Conservation (phyloP, 2,329 filamentous ascomycete genomes). For the Beauveria caledonica region DNA sequence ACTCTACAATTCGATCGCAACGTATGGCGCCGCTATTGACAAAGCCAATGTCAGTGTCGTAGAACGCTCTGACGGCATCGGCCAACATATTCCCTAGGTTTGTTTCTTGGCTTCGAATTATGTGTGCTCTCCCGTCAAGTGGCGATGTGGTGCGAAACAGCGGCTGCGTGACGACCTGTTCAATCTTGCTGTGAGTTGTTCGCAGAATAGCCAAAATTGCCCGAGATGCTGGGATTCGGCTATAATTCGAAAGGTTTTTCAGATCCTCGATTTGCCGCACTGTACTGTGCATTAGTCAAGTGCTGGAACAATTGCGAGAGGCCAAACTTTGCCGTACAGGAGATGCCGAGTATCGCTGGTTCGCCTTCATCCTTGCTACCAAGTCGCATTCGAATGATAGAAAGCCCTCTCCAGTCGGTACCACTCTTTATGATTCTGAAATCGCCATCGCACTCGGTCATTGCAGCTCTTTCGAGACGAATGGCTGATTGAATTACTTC, state of each 20-base stretch:
- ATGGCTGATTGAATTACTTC: constrained; percentile 13
- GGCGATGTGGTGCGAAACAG: constrained; percentile 14
- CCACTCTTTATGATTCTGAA: constrained; percentile 14
- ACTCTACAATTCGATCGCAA: constrained; percentile 16
- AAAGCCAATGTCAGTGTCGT: constrained; percentile 18
- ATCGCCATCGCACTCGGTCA: neutral
- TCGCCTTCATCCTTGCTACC: neutral
- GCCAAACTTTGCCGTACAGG: neutral
- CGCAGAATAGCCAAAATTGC: neutral
- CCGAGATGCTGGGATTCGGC: neutral
- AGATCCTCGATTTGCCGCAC: constrained; percentile 1
- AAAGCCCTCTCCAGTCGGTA: constrained; percentile 12
- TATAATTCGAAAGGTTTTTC: neutral
- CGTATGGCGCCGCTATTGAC: constrained; percentile 20
- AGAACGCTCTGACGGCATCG: constrained; percentile 19
- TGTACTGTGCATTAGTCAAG: neutral
- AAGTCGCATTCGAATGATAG: constrained; percentile 3
- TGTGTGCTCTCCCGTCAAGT: constrained; percentile 16
- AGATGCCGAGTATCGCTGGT: neutral
- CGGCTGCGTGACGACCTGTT: constrained; percentile 15
- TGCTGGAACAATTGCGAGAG: neutral
- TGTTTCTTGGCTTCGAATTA: constrained; percentile 18
- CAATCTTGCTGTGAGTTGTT: constrained; percentile 15
- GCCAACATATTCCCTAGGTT: constrained; percentile 21
- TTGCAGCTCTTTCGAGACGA: neutral